phyloP scores from a whole-genome alignment of 768 basidiomycete genomes.

The Daedaleopsis sinensis region DNA sequence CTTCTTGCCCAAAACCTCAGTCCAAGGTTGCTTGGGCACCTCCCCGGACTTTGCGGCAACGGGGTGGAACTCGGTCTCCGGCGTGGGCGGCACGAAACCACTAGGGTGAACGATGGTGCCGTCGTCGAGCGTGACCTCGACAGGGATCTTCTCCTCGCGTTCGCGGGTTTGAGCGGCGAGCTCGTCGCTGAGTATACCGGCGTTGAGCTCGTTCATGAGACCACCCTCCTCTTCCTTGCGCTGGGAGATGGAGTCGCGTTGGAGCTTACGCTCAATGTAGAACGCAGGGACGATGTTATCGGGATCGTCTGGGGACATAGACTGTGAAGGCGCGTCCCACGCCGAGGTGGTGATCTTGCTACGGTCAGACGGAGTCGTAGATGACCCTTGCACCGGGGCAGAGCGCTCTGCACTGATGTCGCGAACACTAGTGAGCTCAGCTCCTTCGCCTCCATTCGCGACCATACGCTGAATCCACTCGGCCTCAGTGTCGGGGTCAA shows the following conservation, averaged over 20 bases:
- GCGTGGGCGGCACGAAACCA: conserved; percentile 32
- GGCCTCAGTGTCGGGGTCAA: conserved; percentile 13
- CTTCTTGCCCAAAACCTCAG: conserved; percentile 18
- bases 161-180: conserved; percentile 27
- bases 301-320: conserved; percentile 12
- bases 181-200: conserved; percentile 29
- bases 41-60: conserved; percentile 21
- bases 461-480: conserved; percentile 18
- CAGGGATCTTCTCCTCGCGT: conserved; percentile 33
- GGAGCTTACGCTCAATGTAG: conserved; percentile 29
- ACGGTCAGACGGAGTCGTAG: conserved; percentile 10
- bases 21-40: conserved; percentile 20
- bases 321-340: conserved; percentile 18
- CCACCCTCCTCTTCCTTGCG: conserved; percentile 30
- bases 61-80: conserved; percentile 29
- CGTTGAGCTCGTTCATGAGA: conserved; percentile 31
- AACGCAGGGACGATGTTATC: conserved; percentile 23
- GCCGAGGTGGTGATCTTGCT: conserved; percentile 21
- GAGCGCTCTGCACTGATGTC: conserved; percentile 5
- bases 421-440: conserved; percentile 7
- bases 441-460: conserved; percentile 1
- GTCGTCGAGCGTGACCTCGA: conserved; percentile 24
- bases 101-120: conserved; percentile 25
- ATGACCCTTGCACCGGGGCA: background rate
- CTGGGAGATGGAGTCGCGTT: conserved; percentile 24